phyloP scores from a whole-genome alignment of 2,329 filamentous ascomycete species.

The Penicillium sp. region DNA sequence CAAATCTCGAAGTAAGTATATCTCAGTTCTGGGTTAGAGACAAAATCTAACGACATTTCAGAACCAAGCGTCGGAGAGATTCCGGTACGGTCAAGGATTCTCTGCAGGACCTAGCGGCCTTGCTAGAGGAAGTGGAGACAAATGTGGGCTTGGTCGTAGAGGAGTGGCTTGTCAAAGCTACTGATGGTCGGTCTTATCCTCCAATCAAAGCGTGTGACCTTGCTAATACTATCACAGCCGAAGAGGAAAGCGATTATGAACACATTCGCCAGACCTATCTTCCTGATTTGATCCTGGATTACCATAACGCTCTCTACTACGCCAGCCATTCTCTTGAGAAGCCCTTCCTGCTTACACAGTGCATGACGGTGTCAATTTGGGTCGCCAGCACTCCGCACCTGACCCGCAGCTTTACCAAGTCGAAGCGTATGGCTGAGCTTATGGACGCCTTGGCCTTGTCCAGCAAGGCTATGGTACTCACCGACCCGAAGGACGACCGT shows the following conservation, averaged over 20 bases:
- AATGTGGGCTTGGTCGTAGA: constrained; percentile 61
- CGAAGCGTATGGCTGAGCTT: constrained; percentile 71
- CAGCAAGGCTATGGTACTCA: constrained; percentile 67
- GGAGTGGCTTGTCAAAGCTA: constrained; percentile 60
- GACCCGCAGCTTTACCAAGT: constrained; percentile 62
- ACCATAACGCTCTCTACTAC: constrained; percentile 76
- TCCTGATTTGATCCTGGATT: constrained; percentile 81
- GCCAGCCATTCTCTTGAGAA: constrained; percentile 69
- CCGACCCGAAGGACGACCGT: constrained; percentile 47
- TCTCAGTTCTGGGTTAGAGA: constrained; percentile 1
- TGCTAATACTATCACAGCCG: constrained; percentile 35
- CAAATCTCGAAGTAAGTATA: constrained; percentile 41
- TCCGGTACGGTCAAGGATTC: constrained; percentile 48
- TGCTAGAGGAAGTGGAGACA: constrained; percentile 56
- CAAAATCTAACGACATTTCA: constrained; percentile 10
- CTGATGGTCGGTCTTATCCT: constrained; percentile 52
- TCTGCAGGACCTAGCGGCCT: constrained; percentile 55
- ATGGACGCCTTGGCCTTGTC: constrained; percentile 73
- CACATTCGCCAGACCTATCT: constrained; percentile 75
- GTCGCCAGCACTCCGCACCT: constrained; percentile 70
- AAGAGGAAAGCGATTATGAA: constrained; percentile 61
- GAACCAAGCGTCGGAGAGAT: constrained; percentile 35
- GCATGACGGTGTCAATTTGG: constrained; percentile 81
- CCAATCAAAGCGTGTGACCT: not conserved
- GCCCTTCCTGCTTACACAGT: constrained; percentile 74